phyloP scores from a whole-genome alignment of 352 stramenopile genomes.

The Phytophthora cryptogea region DNA sequence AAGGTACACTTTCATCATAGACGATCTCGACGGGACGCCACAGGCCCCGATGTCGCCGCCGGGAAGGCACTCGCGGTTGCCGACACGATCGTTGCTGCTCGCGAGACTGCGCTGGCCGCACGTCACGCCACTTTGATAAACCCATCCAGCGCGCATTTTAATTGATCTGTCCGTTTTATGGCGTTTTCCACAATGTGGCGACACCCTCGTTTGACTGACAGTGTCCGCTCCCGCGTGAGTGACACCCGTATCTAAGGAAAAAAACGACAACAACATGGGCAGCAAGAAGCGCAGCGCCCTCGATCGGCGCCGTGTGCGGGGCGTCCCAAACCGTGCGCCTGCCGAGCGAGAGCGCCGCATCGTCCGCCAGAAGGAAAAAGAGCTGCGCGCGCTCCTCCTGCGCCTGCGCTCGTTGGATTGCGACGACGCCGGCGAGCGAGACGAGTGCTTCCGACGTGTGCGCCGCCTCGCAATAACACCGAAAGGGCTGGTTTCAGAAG shows the following conservation, averaged over 20 bases:
- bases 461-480: conserved; percentile 63
- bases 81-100: conserved; percentile 1
- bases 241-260: too few relatives aligned
- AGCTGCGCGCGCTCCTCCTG: conserved; percentile 43
- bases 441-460: conserved; percentile 55
- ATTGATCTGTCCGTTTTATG: not conserved
- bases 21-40: conserved; percentile 13
- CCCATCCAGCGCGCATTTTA: not conserved
- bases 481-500: conserved; percentile 56
- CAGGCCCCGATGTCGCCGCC: not conserved
- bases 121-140: not conserved
- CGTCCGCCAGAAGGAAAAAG: conserved; percentile 55
- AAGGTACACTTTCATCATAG: conserved; percentile 13
- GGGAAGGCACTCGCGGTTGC: not conserved
- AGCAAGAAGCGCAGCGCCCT: conserved; percentile 41
- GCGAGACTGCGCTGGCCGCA: not conserved
- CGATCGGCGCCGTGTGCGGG: conserved; percentile 33
- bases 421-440: conserved; percentile 18
- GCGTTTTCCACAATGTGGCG: not conserved
- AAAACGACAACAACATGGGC: conserved; percentile 21
- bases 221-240: not conserved
- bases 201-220: conserved; percentile 1
- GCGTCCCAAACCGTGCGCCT: conserved; percentile 36
- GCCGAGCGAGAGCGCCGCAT: conserved; percentile 46
- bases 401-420: conserved; percentile 34